Base-by-base conservation (phyloP, 257 asterid species). In the Solanum chiquidenum region DNA sequence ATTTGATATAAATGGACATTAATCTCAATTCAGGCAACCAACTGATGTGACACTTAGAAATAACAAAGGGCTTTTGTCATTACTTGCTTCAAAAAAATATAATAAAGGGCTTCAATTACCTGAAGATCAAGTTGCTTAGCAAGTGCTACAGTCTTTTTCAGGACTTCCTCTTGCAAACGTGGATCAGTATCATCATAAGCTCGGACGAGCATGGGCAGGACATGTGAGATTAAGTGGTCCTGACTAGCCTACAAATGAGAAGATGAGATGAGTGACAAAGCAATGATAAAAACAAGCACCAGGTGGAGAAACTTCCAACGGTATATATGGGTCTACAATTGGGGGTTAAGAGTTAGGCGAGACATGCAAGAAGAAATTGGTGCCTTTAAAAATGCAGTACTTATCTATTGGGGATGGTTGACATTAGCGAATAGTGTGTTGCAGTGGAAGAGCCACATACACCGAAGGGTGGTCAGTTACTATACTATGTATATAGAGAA, bases 161-260 rank as follows among this genome's bases (percentile, higher is more conserved):
- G 94, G 89, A 92, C 99, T 93, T 97, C 99, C 94, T 97, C 99
- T 97, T 97, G 99, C 95, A 97, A 87, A 87, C 99, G 98, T 89
- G 98, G 91, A 93, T 97, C 99, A 58, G 93, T 90, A 90, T 97
- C 99, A 91, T 96, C 99, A 87, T 95, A 96, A 83, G 99, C 99
- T 89, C 98, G 97, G 87, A 95, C 94, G 89, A 97, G 96, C 98
- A 94, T 95, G 52, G 99, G 98, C 55, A 96, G 95, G 55, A 96
- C 95, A 89, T 97, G 98, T 33, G 94, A 91, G 89, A 95, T 87
- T 73, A 97, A 93, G 91, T 97, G 97, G 72, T 92, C 98, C 88
- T 90, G 98, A 92, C 95, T 96, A 91, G 98, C 98, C 99, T 97
- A 74, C 92, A 86, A 88, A 25, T 29, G 33, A 92, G 85, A 88